Conservation (phyloP, 768 basidiomycete species). For the Rhodotorula toruloides region DNA sequence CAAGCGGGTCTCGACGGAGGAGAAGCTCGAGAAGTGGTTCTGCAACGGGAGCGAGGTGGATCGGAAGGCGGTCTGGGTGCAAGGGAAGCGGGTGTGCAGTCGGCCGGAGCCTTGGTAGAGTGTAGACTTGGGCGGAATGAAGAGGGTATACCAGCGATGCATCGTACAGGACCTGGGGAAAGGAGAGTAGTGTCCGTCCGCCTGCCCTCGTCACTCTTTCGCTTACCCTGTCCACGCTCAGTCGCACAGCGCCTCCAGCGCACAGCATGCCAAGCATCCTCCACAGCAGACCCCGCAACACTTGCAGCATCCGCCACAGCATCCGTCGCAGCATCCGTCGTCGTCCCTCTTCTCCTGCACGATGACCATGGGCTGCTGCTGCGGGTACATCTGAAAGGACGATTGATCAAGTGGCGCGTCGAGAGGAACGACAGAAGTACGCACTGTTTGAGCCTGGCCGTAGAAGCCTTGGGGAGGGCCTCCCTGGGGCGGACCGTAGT, state of each 20-base stretch:
- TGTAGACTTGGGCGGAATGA: no score
- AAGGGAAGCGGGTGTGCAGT: conserved; percentile 22
- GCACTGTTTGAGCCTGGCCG: no score
- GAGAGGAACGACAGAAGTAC: not conserved
- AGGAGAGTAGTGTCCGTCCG: no score
- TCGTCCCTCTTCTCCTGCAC: not conserved
- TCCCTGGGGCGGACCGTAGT: not conserved
- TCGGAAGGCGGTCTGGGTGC: conserved; percentile 64
- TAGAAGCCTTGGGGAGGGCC: no score
- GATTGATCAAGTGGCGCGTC: not conserved
- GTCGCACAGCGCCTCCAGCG: not conserved
- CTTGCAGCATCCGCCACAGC: not conserved
- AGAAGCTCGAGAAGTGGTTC: conserved; percentile 69
- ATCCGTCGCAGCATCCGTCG: not conserved
- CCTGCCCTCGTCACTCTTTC: no score
- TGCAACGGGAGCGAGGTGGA: conserved; percentile 69
- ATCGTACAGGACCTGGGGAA: no score
- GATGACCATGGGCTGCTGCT: not conserved
- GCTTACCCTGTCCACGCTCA: no score
- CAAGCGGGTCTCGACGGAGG: conserved; percentile 28
- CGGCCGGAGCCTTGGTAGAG: no score
- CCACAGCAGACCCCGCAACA: not conserved
- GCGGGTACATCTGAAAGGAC: not conserved
- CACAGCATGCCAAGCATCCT: not conserved
- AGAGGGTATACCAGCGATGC: no score